Base-by-base conservation (phyloP, 2,329 filamentous ascomycete species). In the Claviceps quebecensis region DNA sequence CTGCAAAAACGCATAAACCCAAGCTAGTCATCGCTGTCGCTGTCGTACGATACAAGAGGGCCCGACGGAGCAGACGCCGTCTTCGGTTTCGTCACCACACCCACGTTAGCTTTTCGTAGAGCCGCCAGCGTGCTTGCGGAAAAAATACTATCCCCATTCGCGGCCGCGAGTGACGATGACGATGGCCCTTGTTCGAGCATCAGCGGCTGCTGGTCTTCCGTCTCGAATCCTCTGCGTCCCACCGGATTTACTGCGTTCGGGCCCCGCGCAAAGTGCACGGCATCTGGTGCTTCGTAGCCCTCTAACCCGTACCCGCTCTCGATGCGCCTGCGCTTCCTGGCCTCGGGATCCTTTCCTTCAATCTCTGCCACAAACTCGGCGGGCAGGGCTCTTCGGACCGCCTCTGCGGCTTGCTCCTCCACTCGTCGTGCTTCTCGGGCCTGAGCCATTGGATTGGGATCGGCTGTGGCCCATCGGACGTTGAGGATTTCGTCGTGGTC, bases 371-470 rank as follows among this genome's bases (percentile, higher is more conserved):
- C 83, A 57, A 93, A 97, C 29, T 89, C 87, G 0, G 85, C 88
- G 0, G 93, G 93, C 4, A 98, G 72, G 0, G 93, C 91, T 57
- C 86, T 77, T 17, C 93, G 75, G 52, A 98, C 88, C 1, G 93
- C 94, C 61, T 96, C 93, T 0, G 93, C 93, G 2, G 93, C 93
- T 66, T 98, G 93, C 63, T 98, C 93, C 64, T 98, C 93, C 54
- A 98, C 84, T 41, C 84, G 77, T 40, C 85, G 77, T 2, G 86
- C 91, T 68, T 98, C 93, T 54, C 94, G 78, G 56, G 94, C 94
- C 66, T 95, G 88, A 2, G 91, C 89, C 73, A 93, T 83, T 0
- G 93, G 93, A 59, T 98, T 98, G 1, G 93, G 93, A 63, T 98
- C 93, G 6, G 88, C 86, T 0, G 93, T 98, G 43, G 93, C 93